Evolutionary conservation across 2,329 filamentous ascomycete genomes (phyloP).

Genomic region (Ceratocystiopsis minuta): DNA sequence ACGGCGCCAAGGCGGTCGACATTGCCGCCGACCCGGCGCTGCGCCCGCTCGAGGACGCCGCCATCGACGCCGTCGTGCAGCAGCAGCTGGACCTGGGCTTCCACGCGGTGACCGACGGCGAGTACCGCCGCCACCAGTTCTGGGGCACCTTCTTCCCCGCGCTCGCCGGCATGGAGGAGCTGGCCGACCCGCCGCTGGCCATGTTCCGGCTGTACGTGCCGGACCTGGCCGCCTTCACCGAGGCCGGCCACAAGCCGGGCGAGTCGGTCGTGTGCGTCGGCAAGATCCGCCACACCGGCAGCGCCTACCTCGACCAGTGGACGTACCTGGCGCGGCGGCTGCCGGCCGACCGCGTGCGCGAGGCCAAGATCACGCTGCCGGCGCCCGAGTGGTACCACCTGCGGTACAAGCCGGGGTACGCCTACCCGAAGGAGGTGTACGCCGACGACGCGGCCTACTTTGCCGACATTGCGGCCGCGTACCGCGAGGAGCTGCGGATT

Average conservation of each 20-base stretch:
- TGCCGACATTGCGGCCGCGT: conserved; percentile 30
- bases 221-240: conserved; percentile 23
- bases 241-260: conserved; percentile 27
- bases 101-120: conserved; percentile 40
- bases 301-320: conserved; percentile 24
- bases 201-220: conserved; percentile 22
- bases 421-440: conserved; percentile 30
- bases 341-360: conserved; percentile 40
- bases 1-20: conserved; percentile 19
- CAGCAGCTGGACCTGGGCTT: conserved; percentile 40
- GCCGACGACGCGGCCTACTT: conserved; percentile 30
- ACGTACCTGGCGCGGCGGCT: conserved; percentile 26
- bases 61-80: conserved; percentile 40
- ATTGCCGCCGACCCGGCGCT: conserved; percentile 26
- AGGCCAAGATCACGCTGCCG: conserved; percentile 46
- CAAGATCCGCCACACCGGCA: conserved; percentile 27
- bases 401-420: conserved; percentile 28
- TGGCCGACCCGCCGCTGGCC: conserved; percentile 15
- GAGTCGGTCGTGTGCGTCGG: conserved; percentile 27
- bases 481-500: conserved; percentile 27
- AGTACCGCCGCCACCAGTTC: conserved; percentile 28
- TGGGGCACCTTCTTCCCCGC: conserved; percentile 20
- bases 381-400: conserved; percentile 46
- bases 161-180: conserved; percentile 23
- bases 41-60: conserved; percentile 33